A percentile compares a stretch with the other conserved stretches of the same genome.
Evolutionary conservation across 352 stramenopile genomes (phyloP).

Genomic region (Phytophthora quininea): DNA sequence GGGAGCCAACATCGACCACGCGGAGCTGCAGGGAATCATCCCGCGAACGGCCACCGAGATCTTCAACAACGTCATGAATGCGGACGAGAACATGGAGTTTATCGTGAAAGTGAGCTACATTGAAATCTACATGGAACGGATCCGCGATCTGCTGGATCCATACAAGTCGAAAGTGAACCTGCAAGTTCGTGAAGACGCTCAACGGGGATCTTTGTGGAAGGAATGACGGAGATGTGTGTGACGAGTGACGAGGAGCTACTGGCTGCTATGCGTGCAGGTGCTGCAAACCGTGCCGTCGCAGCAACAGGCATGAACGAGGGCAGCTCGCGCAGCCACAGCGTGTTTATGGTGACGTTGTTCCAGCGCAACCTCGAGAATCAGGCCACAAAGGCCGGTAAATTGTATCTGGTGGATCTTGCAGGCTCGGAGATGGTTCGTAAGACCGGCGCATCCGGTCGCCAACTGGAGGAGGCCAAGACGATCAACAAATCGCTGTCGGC

Average conservation of each 20-base stretch:
- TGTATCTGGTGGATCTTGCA: constrained; percentile 94
- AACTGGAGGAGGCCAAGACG: constrained; percentile 95
- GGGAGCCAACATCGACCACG: constrained; percentile 80
- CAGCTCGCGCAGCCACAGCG: constrained; percentile 89
- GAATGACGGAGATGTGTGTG: constrained; percentile 93
- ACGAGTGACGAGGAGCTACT: constrained; percentile 91
- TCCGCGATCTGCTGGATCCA: constrained; percentile 92
- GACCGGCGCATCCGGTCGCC: constrained; percentile 87
- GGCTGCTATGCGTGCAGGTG: constrained; percentile 81
- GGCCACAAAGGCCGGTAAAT: constrained; percentile 88
- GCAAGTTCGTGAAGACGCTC: constrained; percentile 88
- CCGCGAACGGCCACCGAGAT: constrained; percentile 88
- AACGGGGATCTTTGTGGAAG: constrained; percentile 93
- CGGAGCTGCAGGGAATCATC: constrained; percentile 87
- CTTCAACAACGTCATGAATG: constrained; percentile 87
- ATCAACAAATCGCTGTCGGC: constrained; percentile 96
- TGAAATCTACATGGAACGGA: constrained; percentile 97
- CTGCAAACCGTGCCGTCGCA: constrained; percentile 83
- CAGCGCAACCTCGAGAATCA: constrained; percentile 90
- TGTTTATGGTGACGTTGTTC: constrained; percentile 92
- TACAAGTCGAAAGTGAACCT: constrained; percentile 93
- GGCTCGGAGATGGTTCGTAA: constrained; percentile 95
- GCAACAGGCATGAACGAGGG: constrained; percentile 95
- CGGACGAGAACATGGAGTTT: constrained; percentile 93
- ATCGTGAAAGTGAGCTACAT: constrained; percentile 94